Base-by-base conservation (phyloP, 2,329 filamentous ascomycete species). In the Didymella sp. region DNA sequence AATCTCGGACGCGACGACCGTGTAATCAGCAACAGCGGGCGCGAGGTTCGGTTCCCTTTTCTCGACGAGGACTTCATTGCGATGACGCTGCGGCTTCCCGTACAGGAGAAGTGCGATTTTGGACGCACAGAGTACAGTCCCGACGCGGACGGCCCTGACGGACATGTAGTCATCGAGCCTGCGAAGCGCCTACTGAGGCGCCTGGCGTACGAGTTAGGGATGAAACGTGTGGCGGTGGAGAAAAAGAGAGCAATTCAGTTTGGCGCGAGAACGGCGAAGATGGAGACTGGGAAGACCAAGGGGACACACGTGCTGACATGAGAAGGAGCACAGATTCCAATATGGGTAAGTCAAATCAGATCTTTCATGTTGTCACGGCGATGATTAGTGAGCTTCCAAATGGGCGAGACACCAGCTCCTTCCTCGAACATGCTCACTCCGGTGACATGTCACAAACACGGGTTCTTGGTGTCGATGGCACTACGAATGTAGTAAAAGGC, bases 1-100 rank as follows among this genome's bases (percentile, higher is more conserved):
- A 99, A 99, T 64, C 83, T 99, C 7, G 96, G 95, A 4, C 87
- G 95, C 9, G 95, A 99, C 70, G 96, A 99, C 76, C 86, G 95
- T 22, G 89, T 93, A 17, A 91, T 97, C 76, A 88, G 91, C 2
- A 85, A 96, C 70, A 98, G 93, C 90, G 87, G 90, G 13, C 89
- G 88, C 59, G 95, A 99, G 76, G 90, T 90, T 28, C 85, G 95
- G 31, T 97, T 96, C 71, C 95, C 96, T 0, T 99, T 86, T 69
- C 83, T 99, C 0, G 95, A 98, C 60, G 95, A 99, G 76, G 81
- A 85, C 2, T 84, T 99, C 41, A 87, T 97, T n/a, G 82, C 82
- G 24, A 95, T 92, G 86, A 90, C 91, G 6, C 84, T 98, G 24
- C 81, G 80, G 40, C 80, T 83, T 22, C 89, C 92, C 0, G 88